Base-by-base conservation (phyloP, 768 basidiomycete species). In the Leccinum longicurvipes region DNA sequence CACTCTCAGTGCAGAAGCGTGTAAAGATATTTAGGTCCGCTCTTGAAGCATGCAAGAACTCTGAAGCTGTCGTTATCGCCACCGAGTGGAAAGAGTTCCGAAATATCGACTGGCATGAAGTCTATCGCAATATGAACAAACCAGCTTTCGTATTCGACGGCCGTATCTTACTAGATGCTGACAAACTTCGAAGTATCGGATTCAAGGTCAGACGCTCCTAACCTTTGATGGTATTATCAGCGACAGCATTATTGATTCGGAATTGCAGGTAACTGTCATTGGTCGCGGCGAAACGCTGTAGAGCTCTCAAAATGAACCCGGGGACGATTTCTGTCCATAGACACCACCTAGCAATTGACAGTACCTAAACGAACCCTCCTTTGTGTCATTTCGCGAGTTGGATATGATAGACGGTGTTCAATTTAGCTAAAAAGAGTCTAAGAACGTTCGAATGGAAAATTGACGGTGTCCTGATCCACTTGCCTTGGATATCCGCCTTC, bases 131-230 rank as follows among this genome's bases (percentile, higher is more conserved):
- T 66, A 98, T 98, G 93, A 90, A 88, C 67, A 97, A 98, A 79
- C 97, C 97, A n/a, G 96, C 97, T 5, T 98, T 97, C 68, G 81
- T 99, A 60, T 98, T 98, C 66, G 96, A 98, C 69, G 94, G 94
- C 5, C 83, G 94, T 29, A 77, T 97, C 58, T 80, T 98, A 66
- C 80, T 98, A 44, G 90, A 98, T 67, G 84, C 83, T 10, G 84
- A 85, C 50, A 82, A 83, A 71, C 78, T 98, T 60, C 82, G 81
- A 64, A 71, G 82, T 67, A 97, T 98, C 66, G 96, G 96, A 36
- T 98, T 98, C 85, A 90, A 83, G 73, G 89, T 89, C 19, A 49
- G 60, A 58, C 48, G 31, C 14, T 34, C 23, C 17, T 24, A 29
- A 12, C 50, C 44, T 55, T 50, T 52, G 54, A 54, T 45, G 56